Evolutionary conservation across 306 rosid species (phyloP).

Genomic region (Acacia acuminata): DNA sequence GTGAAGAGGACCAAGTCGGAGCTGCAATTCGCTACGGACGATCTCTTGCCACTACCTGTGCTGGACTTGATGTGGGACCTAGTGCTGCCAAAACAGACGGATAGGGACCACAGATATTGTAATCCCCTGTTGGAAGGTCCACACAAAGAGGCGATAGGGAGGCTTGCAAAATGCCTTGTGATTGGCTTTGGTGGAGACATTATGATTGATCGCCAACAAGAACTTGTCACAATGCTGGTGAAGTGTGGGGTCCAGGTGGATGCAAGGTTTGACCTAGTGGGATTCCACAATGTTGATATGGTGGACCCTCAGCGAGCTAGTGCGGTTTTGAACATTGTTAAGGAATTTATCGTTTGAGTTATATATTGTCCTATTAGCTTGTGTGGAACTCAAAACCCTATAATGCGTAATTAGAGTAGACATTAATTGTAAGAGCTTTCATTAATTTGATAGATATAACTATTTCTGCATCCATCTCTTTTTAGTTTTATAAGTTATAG

Average conservation of each 20-base stretch:
- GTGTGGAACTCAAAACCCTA: background rate
- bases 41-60: conserved; percentile 57
- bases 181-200: conserved; percentile 67
- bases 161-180: conserved; percentile 49
- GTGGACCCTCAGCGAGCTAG: conserved; percentile 46
- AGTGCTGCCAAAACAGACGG: conserved; percentile 45
- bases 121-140: conserved; percentile 60
- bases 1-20: conserved; percentile 55
- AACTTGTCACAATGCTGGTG: conserved; percentile 59
- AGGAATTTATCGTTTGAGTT: conserved; percentile 48
- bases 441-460: too few relatives aligned
- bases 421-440: background rate
- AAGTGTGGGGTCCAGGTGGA: conserved; percentile 59
- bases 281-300: conserved; percentile 67
- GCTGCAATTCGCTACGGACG: conserved; percentile 55
- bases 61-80: conserved; percentile 67
- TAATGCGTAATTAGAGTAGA: too few relatives aligned
- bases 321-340: conserved; percentile 40
- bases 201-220: conserved; percentile 63
- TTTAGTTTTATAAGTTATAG: too few relatives aligned
- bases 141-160: conserved; percentile 28
- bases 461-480: too few relatives aligned
- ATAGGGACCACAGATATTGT: conserved; percentile 67
- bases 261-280: conserved; percentile 55
- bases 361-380: background rate